These are phyloP conservation scores for Allomyces arbusculus DNA, from an alignment of 192 early-diverging fungal species.

Conservation along the genomic window DNA sequence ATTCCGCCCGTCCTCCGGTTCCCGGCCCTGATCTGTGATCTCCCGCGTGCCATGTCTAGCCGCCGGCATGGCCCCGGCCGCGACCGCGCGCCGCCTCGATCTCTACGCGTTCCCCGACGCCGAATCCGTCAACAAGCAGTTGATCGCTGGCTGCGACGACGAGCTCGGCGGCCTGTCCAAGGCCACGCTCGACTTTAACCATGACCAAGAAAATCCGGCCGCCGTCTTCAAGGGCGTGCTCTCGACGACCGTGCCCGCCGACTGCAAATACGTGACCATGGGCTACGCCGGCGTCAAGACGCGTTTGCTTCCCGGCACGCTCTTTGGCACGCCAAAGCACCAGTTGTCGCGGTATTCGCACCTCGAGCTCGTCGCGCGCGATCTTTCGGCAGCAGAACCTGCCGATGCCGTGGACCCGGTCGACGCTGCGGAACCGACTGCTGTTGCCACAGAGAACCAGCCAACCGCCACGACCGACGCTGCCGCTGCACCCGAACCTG, in stretches of 20 bases:
- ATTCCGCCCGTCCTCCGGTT: too few species aligned
- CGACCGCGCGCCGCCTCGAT: background rate
- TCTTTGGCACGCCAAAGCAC: background rate
- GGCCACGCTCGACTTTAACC: background rate
- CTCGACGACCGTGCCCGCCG: background rate
- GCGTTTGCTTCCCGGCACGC: background rate
- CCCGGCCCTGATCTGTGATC: too few species aligned
- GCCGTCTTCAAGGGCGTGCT: background rate
- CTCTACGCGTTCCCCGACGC: background rate
- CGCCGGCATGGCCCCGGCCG: background rate
- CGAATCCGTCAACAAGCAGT: background rate
- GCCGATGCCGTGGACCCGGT: background rate
- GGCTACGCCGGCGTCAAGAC: background rate
- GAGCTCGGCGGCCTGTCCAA: background rate
- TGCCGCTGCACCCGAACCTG: too few species aligned
- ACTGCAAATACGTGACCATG: background rate
- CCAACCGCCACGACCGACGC: background rate
- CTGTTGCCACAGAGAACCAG: too few species aligned
- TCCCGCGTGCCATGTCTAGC: background rate
- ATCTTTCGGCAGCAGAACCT: background rate
- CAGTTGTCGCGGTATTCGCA: background rate
- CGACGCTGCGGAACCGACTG: too few species aligned
- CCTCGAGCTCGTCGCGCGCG: background rate
- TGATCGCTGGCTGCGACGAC: background rate
- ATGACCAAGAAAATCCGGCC: background rate